Evolutionary conservation across 345 rosid species (phyloP).

Genomic region (Raphanus raphanistrum): DNA sequence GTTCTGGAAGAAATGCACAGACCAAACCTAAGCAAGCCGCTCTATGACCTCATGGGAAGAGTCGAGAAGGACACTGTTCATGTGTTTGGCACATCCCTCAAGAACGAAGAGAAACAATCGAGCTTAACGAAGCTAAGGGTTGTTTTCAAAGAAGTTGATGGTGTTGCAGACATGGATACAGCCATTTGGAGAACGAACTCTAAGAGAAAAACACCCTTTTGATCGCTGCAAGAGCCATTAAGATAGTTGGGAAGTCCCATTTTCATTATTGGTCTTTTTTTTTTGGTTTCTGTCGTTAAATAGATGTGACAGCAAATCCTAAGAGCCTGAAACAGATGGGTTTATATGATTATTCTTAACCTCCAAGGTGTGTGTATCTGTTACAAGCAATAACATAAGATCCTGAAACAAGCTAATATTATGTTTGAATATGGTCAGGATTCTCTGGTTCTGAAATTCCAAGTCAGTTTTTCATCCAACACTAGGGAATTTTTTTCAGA

Average conservation of each 20-base stretch:
- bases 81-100: slow-evolving; percentile 54
- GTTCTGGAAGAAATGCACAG: slow-evolving; percentile 90
- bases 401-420: slow-evolving; percentile 1
- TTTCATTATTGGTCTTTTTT: slow-evolving; percentile 22
- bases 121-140: slow-evolving; percentile 60
- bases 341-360: slow-evolving; percentile 30
- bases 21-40: slow-evolving; percentile 59
- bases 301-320: slow-evolving; percentile 20
- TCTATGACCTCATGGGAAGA: slow-evolving; percentile 81
- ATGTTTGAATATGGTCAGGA: not conserved
- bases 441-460: not conserved
- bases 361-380: slow-evolving; percentile 5
- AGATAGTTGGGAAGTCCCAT: slow-evolving; percentile 23
- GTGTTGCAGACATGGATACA: slow-evolving; percentile 72
- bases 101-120: slow-evolving; percentile 60
- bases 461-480: not conserved
- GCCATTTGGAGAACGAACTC: slow-evolving; percentile 66
- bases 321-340: slow-evolving; percentile 14
- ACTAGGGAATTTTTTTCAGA: not conserved
- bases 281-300: slow-evolving; percentile 7
- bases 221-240: slow-evolving; percentile 10
- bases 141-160: slow-evolving; percentile 70
- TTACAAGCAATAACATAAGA: not conserved
- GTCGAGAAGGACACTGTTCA: slow-evolving; percentile 53
- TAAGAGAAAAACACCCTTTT: slow-evolving; percentile 3